phyloP scores from a whole-genome alignment of 1,139 yeast genomes.

The Geotrichum macrosporum region DNA sequence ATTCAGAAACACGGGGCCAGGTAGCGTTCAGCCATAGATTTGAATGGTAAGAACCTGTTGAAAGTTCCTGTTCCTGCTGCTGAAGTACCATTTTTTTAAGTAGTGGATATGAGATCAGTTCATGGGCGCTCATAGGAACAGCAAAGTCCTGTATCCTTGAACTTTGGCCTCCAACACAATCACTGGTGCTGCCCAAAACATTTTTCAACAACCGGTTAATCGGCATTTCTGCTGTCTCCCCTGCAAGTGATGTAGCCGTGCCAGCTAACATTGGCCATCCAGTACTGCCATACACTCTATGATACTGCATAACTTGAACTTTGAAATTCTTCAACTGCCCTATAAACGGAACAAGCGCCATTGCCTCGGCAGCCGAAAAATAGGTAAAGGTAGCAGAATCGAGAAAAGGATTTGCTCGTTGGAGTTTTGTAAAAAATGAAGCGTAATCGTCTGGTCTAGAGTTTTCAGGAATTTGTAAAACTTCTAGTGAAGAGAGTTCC shows the following conservation, averaged over 20 bases:
- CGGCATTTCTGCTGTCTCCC: slow-evolving; percentile 1
- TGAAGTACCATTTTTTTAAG: not conserved
- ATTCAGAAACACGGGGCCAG: slow-evolving; percentile 6
- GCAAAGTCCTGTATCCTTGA: not conserved
- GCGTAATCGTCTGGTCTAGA: not conserved
- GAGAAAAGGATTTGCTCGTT: not conserved
- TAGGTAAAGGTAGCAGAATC: not conserved
- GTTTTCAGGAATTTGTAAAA: not conserved
- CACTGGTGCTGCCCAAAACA: not conserved
- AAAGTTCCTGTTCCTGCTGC: not conserved
- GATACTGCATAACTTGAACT: slow-evolving; percentile 1
- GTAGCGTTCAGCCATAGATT: slow-evolving; percentile 2
- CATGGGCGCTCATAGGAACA: slow-evolving; percentile 3
- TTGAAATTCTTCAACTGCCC: not conserved
- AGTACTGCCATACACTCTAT: not conserved
- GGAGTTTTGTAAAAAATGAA: slow-evolving; percentile 1
- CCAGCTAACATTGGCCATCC: slow-evolving; percentile 6
- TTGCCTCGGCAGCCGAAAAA: slow-evolving; percentile 1
- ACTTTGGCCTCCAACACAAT: not conserved
- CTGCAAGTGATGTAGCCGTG: not conserved
- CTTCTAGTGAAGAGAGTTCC: not conserved
- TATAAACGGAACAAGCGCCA: slow-evolving; percentile 5
- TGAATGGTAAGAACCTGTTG: not conserved
- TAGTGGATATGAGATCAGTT: slow-evolving; percentile 9
- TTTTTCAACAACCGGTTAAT: not conserved